Evolutionary conservation across 1,284 basidiomycete species (phyloP), one percentile per base, ranked within the genome.

Genomic region (Ceratobasidium sp.): DNA sequence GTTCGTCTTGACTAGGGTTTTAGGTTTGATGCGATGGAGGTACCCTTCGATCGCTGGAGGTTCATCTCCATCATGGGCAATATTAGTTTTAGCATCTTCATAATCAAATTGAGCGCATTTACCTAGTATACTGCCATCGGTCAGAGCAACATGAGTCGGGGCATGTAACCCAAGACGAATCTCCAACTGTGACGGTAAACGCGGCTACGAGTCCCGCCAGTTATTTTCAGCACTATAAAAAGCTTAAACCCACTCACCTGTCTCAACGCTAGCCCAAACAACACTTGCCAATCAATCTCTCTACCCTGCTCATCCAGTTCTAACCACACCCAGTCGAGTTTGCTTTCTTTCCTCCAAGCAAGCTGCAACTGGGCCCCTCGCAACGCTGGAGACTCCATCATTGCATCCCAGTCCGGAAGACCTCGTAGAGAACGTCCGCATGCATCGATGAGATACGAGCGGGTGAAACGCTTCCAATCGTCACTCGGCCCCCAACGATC

Each of bases 11-110:
- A 84, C 82, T 78, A 91, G 89, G 44, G 89, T 87, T 75, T 89
- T 89, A 0, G 89, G 86, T 77, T 88, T 89, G 81, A 95, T 88
- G 69, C 92, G 90, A 76, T 92, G 88, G 46, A 95, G 83, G 83
- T 92, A 96, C 1, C 95, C 95, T 83, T 96, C 95, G 61, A 96
- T 85, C 0, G 89, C 88, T 0, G 90, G 89, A 0, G 95, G 95
- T 81, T 96, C 93, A 22, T 87, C 71, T 74, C 13, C 32, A 49
- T 32, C 40, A 9, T 0, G 46, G 40, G 46, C 56, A 7, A 46
- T 29, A 44, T 44, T 25, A 44, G 43, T 64, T n/a, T 52, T 34
- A 19, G 43, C 17, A 11, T 32, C 32, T 25, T 29, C 11, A n/a
- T n/a, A 17, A 54, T 29, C 25, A 56, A 52, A 49, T 2, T 15